Conservation (phyloP, 2,329 filamentous ascomycete genomes). For the Talaromyces rugulosus region DNA sequence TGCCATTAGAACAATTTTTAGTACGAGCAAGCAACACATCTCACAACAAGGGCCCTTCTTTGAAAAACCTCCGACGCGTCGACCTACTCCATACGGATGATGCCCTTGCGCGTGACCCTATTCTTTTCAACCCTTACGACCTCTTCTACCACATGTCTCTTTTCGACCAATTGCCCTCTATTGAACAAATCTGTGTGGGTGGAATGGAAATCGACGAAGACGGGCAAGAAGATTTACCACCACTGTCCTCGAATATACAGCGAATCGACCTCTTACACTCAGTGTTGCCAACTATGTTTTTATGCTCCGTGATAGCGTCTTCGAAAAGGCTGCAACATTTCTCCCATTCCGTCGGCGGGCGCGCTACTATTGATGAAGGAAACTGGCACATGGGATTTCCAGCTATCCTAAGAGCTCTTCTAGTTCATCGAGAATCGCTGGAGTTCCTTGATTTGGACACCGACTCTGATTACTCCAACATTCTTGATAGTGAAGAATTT, state of each 20-base stretch:
- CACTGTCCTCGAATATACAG: conserved; percentile 9
- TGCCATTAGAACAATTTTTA: conserved; percentile 12
- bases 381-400: conserved; percentile 13
- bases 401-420: conserved; percentile 9
- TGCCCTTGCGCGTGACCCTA: conserved; percentile 7
- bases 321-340: conserved; percentile 8
- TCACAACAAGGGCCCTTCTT: neutral
- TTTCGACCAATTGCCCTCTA: conserved; percentile 9
- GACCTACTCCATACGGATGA: conserved; percentile 14
- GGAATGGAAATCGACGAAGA: conserved; percentile 13
- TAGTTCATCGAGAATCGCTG: conserved; percentile 10
- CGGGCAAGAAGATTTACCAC: conserved; percentile 10
- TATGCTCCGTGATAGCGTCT: conserved; percentile 11
- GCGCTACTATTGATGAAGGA: conserved; percentile 7
- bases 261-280: conserved; percentile 11
- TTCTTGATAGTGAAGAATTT: conserved; percentile 10
- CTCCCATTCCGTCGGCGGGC: conserved; percentile 11
- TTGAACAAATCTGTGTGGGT: conserved; percentile 9
- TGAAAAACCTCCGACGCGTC: conserved; percentile 7
- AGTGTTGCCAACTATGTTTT: conserved; percentile 12
- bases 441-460: conserved; percentile 13
- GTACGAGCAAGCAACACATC: neutral
- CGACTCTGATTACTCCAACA: conserved; percentile 9
- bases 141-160: conserved; percentile 13
- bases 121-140: conserved; percentile 13